Conservation (phyloP, 1,284 basidiomycete genomes). For the Boletus albobrunnescens region DNA sequence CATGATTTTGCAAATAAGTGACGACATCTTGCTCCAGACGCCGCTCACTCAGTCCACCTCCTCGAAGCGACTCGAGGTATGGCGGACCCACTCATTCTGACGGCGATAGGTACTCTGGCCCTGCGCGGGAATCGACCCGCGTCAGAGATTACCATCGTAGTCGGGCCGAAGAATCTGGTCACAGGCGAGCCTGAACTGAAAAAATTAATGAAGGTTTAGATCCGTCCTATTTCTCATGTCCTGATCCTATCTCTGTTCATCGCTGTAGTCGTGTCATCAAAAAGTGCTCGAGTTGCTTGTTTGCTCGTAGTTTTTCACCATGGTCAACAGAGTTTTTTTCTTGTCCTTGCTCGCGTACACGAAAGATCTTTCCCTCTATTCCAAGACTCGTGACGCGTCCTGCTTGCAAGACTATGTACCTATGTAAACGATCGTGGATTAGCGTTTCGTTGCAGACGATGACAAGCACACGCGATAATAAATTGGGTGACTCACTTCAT, state of each 20-base stretch:
- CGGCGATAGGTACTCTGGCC: conserved; percentile 38
- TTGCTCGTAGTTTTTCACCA: conserved; percentile 2
- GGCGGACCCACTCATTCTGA: conserved; percentile 41
- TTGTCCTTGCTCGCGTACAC: conserved; percentile 10
- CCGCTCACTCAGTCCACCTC: conserved; percentile 65
- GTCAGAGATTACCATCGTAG: conserved; percentile 62
- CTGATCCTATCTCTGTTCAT: background rate
- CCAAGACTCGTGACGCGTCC: conserved; percentile 9
- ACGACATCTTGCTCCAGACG: conserved; percentile 41
- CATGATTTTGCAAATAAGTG: background rate
- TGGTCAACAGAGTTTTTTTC: background rate
- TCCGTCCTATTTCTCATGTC: too few relatives aligned
- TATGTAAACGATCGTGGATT: too few relatives aligned
- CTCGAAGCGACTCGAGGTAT: conserved; percentile 44
- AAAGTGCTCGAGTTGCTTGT: background rate
- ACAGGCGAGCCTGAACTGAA: conserved; percentile 35
- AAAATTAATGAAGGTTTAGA: too few relatives aligned
- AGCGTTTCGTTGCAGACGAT: background rate
- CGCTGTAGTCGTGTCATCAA: background rate
- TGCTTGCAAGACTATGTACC: conserved; percentile 12
- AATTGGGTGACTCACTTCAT: conserved; percentile 32
- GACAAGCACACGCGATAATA: conserved; percentile 28
- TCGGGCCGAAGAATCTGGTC: conserved; percentile 42
- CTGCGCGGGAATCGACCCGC: conserved; percentile 39
- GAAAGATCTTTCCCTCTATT: conserved; percentile 1